Evolutionary conservation across 177 flowering plant species (phyloP), one percentile per base, ranked within the genome.

Genomic region (Vitis hybrid): DNA sequence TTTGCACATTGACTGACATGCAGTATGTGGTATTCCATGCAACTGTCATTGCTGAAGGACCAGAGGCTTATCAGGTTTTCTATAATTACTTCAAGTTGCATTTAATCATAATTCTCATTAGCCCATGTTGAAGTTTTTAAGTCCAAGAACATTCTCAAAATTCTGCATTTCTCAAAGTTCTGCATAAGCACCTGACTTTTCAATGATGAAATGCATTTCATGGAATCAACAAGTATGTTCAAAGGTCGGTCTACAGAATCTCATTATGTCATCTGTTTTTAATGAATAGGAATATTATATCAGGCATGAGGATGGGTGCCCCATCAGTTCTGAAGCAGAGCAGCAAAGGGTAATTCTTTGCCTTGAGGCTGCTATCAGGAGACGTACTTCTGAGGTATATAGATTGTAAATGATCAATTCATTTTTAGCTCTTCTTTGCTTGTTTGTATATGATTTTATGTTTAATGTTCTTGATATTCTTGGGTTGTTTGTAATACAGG

Each of bases 1-100:
- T 95, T 0, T 95, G 93, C 84, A 95, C 99, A 12, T 75, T 95
- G 67, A 93, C 98, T 0, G 99, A 95, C 83, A 93, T 95, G 97
- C 84, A 91, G 66, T 95, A 91, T 74, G 97, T 91, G 13, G 91
- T 95, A 15, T 95, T 82, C 74, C 98, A 95, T 82, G 98, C 84
- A 7, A 91, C 90, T 65, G 79, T 95, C 69, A 86, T 74, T 64
- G 87, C 89, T 30, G 94, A 93, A 81, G 94, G 94, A 62, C 87
- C 92, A 11, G 92, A 89, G 68, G 98, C 98, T 71, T 80, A 58
- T 77, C 98, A 89, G 98, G 99, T 94, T 74, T 55, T 56, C 32
- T 54, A 64, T 59, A 50, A 21, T 51, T 13, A 19, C n/a, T 18
- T 62, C 62, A 46, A 57, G 11, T 60, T 40, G 2, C 40, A 24